Percentiles rank a stretch among this genome's conserved stretches.
Evolutionary conservation across 805 yeast genomes (phyloP).

Genomic region (Myxozyma lipomycoides): DNA sequence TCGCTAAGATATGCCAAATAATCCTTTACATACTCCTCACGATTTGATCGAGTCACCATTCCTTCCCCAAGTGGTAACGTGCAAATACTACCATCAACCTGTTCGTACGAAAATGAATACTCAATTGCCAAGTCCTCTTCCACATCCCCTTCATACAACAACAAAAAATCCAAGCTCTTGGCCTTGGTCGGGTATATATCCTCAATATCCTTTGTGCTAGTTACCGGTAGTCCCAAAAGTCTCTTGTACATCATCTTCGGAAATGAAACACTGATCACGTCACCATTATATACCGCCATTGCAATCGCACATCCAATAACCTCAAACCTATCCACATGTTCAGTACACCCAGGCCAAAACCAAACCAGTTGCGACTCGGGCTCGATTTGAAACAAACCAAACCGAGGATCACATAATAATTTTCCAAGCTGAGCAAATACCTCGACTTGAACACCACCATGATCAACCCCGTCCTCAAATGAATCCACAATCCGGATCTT

Average conservation of each 20-base stretch:
- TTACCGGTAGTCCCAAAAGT: conserved; percentile 5
- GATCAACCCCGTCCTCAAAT: conserved; percentile 35
- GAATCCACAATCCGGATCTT: conserved; percentile 29
- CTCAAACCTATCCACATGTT: conserved; percentile 27
- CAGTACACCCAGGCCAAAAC: conserved; percentile 30
- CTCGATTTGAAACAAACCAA: conserved; percentile 26
- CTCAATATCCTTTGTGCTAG: conserved; percentile 17
- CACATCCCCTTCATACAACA: conserved; percentile 11
- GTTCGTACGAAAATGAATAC: conserved; percentile 9
- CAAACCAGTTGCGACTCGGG: conserved; percentile 27
- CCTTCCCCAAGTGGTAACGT: conserved; percentile 1
- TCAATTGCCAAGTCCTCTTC: conserved; percentile 26
- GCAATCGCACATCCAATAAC: conserved; percentile 32
- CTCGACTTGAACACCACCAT: conserved; percentile 36
- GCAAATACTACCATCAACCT: conserved; percentile 9
- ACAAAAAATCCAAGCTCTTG: conserved; percentile 14
- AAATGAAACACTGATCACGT: conserved; percentile 31
- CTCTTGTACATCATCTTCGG: conserved; percentile 31
- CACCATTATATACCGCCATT: conserved; percentile 35
- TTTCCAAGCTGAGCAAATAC: conserved; percentile 31
- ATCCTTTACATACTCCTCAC: conserved; percentile 18
- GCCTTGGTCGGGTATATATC: conserved; percentile 29
- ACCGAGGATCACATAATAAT: conserved; percentile 21
- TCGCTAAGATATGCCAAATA: conserved; percentile 14
- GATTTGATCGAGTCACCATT: conserved; percentile 23